Evolutionary conservation across 768 basidiomycete genomes (phyloP), one percentile per base, ranked within the genome.

Genomic region (Kwoniella sp.): DNA sequence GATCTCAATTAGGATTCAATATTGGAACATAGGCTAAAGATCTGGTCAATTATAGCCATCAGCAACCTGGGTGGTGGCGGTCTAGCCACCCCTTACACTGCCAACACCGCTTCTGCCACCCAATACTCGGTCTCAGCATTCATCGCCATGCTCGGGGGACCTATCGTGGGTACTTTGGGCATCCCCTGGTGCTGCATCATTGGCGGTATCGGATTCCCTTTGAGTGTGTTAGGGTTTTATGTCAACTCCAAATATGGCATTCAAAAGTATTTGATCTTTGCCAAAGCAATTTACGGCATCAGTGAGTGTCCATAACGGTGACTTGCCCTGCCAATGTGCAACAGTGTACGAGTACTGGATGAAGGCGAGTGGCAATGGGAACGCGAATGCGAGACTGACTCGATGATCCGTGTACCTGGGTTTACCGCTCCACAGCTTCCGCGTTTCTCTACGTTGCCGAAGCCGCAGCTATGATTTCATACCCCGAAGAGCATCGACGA

Each of bases 131-230:
- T 61, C 20, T 38, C 54, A 8, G 66, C 60, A 22, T 25, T 50
- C 15, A 65, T 73, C 29, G 55, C 67, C n/a, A 25, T 73, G 20
- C 59, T 71, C 45, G 72, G 72, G 37, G 72, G 72, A 41, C 72
- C 72, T 7, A 29, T 73, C 31, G 57, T 73, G 58, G 67, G 67
- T 57, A 67, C 64, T 22, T 23, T 73, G 48, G 72, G 72, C 28
- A 73, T 69, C n/a, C 61, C 62, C n/a, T 64, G 60, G 63, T 52
- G 67, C 23, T 69, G 65, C 45, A 31, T 71, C 48, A 71, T 74
- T 38, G 61, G 51, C 17, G 69, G 59, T 25, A 51, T 52, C 20
- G 22, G 28, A 1, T 64, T 67, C 30, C 63, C 65, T 11, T 25
- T 74, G 12, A n/a, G 52, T 17, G 73, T 67, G 2, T 34, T 61